Evolutionary conservation across 257 asterid genomes (phyloP).

Genomic region (Solanum chmielewskii): DNA sequence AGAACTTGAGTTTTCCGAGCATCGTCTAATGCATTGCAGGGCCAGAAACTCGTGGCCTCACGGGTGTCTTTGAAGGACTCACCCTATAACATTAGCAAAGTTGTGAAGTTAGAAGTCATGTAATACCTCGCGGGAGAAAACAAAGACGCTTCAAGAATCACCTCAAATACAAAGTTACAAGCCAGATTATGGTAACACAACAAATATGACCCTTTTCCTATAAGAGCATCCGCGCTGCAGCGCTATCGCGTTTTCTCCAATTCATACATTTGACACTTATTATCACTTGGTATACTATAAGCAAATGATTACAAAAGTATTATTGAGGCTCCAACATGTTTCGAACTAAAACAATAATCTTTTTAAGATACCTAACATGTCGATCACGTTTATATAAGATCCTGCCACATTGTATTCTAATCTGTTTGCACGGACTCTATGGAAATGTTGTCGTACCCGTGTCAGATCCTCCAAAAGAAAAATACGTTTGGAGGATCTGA

Average conservation of each 20-base stretch:
- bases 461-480: background rate
- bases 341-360: background rate
- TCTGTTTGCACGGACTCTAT: background rate
- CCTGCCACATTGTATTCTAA: background rate
- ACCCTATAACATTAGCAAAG: constrained; percentile 38
- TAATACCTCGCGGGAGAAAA: background rate
- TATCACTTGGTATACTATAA: background rate
- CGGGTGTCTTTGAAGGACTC: constrained; percentile 99
- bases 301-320: background rate
- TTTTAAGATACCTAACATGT: background rate
- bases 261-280: background rate
- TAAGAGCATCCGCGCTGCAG: background rate
- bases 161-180: background rate
- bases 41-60: constrained; percentile 60
- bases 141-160: background rate
- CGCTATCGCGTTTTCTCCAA: background rate
- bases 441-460: background rate
- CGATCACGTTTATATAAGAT: background rate
- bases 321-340: background rate
- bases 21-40: constrained; percentile 27
- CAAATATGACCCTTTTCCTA: background rate
- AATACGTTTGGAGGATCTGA: background rate
- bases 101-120: background rate
- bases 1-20: background rate
- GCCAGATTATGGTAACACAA: background rate